Evolutionary conservation across 2,329 filamentous ascomycete genomes (phyloP).

Genomic region (Aspergillus sp.): DNA sequence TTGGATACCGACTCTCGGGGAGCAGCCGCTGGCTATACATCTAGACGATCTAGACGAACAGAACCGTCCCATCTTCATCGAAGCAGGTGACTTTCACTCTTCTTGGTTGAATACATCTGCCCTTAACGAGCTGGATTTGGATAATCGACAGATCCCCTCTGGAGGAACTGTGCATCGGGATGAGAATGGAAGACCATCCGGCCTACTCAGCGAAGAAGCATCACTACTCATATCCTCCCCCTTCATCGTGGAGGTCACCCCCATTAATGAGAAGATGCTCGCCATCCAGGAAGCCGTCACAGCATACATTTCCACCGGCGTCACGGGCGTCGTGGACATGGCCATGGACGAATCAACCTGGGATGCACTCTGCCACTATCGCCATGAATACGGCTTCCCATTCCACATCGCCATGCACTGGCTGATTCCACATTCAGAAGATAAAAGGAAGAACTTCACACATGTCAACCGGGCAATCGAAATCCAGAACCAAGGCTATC

Average conservation of each 20-base stretch:
- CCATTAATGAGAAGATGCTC: slow-evolving; percentile 38
- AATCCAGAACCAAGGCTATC: slow-evolving; percentile 33
- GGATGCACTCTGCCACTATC: slow-evolving; percentile 39
- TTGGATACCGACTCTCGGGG: slow-evolving; percentile 46
- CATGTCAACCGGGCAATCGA: slow-evolving; percentile 45
- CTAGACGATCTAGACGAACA: slow-evolving; percentile 43
- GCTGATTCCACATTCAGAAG: slow-evolving; percentile 41
- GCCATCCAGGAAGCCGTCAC: slow-evolving; percentile 38
- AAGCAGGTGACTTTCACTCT: slow-evolving; percentile 47
- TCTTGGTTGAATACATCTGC: slow-evolving; percentile 48
- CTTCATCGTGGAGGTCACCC: slow-evolving; percentile 37
- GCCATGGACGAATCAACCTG: slow-evolving; percentile 49
- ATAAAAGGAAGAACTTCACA: slow-evolving; percentile 32
- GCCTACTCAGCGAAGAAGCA: slow-evolving; percentile 45
- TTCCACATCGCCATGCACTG: slow-evolving; percentile 46
- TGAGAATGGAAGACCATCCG: slow-evolving; percentile 38
- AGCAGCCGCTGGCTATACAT: slow-evolving; percentile 41
- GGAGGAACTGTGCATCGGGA: slow-evolving; percentile 47
- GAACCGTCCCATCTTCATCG: slow-evolving; percentile 43
- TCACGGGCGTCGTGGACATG: slow-evolving; percentile 49
- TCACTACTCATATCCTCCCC: slow-evolving; percentile 44
- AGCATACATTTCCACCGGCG: slow-evolving; percentile 42
- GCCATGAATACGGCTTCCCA: slow-evolving; percentile 30
- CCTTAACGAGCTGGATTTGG: slow-evolving; percentile 41
- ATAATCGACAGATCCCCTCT: slow-evolving; percentile 37